Conservation (phyloP, 257 asterid species). For the Perilla frutescens region DNA sequence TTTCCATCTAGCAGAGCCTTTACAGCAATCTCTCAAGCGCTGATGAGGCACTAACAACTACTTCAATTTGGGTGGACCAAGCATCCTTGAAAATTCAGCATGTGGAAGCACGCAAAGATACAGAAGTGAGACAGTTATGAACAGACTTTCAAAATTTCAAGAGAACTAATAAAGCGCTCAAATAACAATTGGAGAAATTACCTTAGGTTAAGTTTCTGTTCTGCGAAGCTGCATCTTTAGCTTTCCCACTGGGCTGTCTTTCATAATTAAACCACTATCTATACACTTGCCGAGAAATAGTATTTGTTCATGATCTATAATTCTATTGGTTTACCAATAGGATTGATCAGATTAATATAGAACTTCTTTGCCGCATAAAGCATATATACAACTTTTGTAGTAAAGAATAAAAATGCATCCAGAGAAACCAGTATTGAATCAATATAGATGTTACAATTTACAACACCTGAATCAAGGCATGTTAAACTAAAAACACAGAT, state of each 20-base stretch:
- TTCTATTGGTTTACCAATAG: conserved; percentile 3
- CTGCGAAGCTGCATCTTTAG: conserved; percentile 19
- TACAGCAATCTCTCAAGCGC: conserved; percentile 18
- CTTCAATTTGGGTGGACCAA: conserved; percentile 1
- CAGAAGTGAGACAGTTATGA: conserved; percentile 30
- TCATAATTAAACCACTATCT: conserved; percentile 13
- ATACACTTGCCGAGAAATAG: conserved; percentile 16
- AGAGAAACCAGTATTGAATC: conserved; percentile 21
- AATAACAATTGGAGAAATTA: conserved; percentile 21
- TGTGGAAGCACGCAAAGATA: conserved; percentile 31
- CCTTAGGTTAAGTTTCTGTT: conserved; percentile 21
- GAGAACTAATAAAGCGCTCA: conserved; percentile 22
- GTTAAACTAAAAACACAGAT: conserved; percentile 18
- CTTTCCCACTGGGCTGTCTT: conserved; percentile 5
- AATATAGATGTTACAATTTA: neutral
- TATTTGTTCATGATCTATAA: neutral
- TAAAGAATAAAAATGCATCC: neutral
- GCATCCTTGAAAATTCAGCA: conserved; percentile 22
- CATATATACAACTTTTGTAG: conserved; percentile 3
- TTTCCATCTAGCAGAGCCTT: conserved; percentile 25
- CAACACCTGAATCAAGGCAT: conserved; percentile 14
- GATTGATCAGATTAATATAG: conserved; percentile 5
- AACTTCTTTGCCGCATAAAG: neutral
- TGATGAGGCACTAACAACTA: neutral
- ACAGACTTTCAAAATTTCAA: conserved; percentile 3